Conservation (phyloP, 2,329 filamentous ascomycete genomes). For the Epichloe scottii region DNA sequence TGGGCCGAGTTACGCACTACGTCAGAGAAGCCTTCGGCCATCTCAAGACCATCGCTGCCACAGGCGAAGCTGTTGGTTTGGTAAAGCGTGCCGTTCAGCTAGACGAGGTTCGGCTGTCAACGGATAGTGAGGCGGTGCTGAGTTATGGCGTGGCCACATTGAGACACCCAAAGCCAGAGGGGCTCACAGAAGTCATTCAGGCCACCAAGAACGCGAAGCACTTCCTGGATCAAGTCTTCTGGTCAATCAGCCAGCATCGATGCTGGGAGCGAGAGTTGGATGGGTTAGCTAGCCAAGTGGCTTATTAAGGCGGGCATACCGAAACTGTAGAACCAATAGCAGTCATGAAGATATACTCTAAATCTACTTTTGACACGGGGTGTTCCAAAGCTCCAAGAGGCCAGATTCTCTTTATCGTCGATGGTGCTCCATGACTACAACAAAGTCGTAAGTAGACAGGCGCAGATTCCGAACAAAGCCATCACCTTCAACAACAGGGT, state of each 20-base stretch:
- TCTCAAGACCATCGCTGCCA: slow-evolving; percentile 65
- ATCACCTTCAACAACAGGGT: too few species aligned
- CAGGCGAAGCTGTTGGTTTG: slow-evolving; percentile 57
- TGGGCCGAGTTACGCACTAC: slow-evolving; percentile 64
- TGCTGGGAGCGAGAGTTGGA: slow-evolving; percentile 64
- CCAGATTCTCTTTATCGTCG: too few species aligned
- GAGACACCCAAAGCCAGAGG: slow-evolving; percentile 36
- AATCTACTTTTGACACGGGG: too few species aligned
- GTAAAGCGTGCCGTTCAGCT: slow-evolving; percentile 37
- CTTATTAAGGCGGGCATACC: slow-evolving; percentile 37
- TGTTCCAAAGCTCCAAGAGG: too few species aligned
- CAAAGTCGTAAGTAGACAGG: too few species aligned
- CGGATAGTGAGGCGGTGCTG: slow-evolving; percentile 37
- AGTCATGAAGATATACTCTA: too few species aligned
- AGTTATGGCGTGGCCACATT: slow-evolving; percentile 71
- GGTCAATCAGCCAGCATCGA: slow-evolving; percentile 56
- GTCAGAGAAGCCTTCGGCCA: slow-evolving; percentile 72
- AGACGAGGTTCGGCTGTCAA: slow-evolving; percentile 28
- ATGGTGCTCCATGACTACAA: too few species aligned
- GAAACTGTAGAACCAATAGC: too few species aligned
- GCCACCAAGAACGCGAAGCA: slow-evolving; percentile 55
- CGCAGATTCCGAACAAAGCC: too few species aligned
- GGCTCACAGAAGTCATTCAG: slow-evolving; percentile 46
- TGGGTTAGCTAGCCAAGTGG: slow-evolving; percentile 53
- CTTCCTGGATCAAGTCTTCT: slow-evolving; percentile 61